Conservation (phyloP, 2,329 filamentous ascomycete species). For the Alternaria alternata region DNA sequence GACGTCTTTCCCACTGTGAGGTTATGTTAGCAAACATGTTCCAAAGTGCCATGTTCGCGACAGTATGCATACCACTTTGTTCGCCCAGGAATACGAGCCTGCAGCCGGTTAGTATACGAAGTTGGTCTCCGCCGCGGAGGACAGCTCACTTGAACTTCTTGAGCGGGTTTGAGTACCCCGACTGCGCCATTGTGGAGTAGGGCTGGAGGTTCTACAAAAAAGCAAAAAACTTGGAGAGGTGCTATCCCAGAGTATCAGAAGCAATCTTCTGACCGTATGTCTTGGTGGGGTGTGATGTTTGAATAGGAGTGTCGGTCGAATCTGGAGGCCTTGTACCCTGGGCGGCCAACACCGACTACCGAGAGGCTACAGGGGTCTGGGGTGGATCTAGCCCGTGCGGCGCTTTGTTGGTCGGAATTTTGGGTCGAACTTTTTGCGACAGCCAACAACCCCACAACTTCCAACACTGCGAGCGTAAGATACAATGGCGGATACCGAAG, state of each 20-base stretch:
- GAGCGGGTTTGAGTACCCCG: conserved; percentile 92
- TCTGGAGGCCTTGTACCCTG: conserved; percentile 28
- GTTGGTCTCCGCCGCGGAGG: conserved; percentile 15
- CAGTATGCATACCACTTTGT: conserved; percentile 82
- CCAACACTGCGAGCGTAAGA: conserved; percentile 5
- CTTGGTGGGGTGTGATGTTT: conserved; percentile 23
- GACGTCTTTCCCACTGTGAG: conserved; percentile 93
- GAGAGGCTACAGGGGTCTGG: conserved; percentile 15
- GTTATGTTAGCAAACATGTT: conserved; percentile 24
- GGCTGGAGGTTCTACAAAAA: conserved; percentile 1
- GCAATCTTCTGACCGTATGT: conserved; percentile 8
- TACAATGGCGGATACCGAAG: conserved; percentile 38
- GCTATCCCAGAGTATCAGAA: conserved; percentile 4
- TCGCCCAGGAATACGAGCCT: conserved; percentile 98
- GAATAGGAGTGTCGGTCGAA: conserved; percentile 35
- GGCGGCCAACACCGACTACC: conserved; percentile 19
- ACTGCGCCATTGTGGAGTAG: conserved; percentile 75
- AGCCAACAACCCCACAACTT: conserved; percentile 19
- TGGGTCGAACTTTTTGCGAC: conserved; percentile 26
- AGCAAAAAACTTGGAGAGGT: conserved; percentile 1
- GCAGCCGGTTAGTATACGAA: conserved; percentile 35
- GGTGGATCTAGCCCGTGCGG: conserved; percentile 19
- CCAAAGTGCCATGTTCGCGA: not conserved
- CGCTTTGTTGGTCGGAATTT: conserved; percentile 19
- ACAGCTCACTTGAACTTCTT: conserved; percentile 95